Conservation (phyloP, 1,284 basidiomycete genomes). For the Rhodotorula sp. region DNA sequence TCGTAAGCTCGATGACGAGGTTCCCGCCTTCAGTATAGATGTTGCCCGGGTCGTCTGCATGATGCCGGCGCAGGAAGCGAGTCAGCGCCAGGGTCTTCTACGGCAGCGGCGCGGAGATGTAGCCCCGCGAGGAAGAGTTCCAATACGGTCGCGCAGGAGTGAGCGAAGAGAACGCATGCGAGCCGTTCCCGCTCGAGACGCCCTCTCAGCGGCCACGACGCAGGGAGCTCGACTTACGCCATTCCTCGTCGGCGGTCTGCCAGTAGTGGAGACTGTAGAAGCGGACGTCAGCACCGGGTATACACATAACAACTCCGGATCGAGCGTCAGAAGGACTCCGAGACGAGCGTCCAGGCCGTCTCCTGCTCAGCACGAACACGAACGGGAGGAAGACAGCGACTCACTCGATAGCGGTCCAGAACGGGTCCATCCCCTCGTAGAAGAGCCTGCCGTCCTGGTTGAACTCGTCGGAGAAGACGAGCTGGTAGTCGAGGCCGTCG, state of each 20-base stretch:
- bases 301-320: too few species aligned
- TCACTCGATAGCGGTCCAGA: slow-evolving; percentile 65
- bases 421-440: slow-evolving; percentile 56
- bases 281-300: neutral
- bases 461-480: slow-evolving; percentile 86
- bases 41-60: slow-evolving; percentile 67
- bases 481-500: slow-evolving; percentile 40
- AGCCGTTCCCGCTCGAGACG: too few species aligned
- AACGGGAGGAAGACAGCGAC: neutral
- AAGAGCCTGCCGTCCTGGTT: slow-evolving; percentile 74
- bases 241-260: slow-evolving; percentile 42
- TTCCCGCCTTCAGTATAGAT: slow-evolving; percentile 74
- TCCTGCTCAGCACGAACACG: too few species aligned
- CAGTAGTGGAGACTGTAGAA: slow-evolving; percentile 64
- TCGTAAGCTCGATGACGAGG: slow-evolving; percentile 72
- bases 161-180: too few species aligned
- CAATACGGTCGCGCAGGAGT: too few species aligned
- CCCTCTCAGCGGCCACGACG: too few species aligned
- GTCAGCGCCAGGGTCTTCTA: neutral
- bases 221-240: neutral
- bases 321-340: too few species aligned
- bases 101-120: too few species aligned
- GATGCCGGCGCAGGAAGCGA: slow-evolving; percentile 1
- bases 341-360: too few species aligned
- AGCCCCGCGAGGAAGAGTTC: too few species aligned